Evolutionary conservation across 139 green algal genomes (phyloP), one percentile per base, ranked within the genome.

Genomic region (Chloropicon primus): DNA sequence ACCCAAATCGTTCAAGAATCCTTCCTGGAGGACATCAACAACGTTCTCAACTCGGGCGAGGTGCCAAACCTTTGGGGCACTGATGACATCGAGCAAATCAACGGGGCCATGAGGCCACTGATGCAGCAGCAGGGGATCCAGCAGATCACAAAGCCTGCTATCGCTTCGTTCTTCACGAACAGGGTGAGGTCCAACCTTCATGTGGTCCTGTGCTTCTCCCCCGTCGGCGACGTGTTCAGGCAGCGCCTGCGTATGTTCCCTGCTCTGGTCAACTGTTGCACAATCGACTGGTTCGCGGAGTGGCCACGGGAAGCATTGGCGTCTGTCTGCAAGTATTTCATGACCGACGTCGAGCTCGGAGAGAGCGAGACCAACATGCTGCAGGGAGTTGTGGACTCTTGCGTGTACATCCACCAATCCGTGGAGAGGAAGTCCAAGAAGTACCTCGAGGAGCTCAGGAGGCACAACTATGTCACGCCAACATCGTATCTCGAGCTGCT

Each of bases 401-500:
- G 89, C 82, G 86, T 93, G 71, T 79, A 72, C 80, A 87, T 91
- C 21, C 89, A 94, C 75, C 87, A 91, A 29, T 86, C 78, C 62
- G 88, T 92, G 76, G 88, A 94, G 81, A 27, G 53, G 1, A 85
- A 82, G 75, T 85, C 76, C 74, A 81, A 81, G 76, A 53, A 74
- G 27, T 93, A 88, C 76, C 87, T 88, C 26, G 87, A 90, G 1
- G 86, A 93, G 82, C 89, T 92, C 53, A 73, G 89, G 22, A 80
- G 89, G 73, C 77, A 79, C 28, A 91, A 90, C 73, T 96, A 96
- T 84, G 94, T 89, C 24, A 95, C 91, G 21, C 92, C 92, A 53
- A 96, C 94, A 84, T 89, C 79, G 53, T 96, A 94, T 82, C 82
- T 94, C 53, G 92, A 96, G 82, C 85, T 96, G 17, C 94, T 96